phyloP scores from a whole-genome alignment of 2,329 filamentous ascomycete species.

The Fusarium paranaense region DNA sequence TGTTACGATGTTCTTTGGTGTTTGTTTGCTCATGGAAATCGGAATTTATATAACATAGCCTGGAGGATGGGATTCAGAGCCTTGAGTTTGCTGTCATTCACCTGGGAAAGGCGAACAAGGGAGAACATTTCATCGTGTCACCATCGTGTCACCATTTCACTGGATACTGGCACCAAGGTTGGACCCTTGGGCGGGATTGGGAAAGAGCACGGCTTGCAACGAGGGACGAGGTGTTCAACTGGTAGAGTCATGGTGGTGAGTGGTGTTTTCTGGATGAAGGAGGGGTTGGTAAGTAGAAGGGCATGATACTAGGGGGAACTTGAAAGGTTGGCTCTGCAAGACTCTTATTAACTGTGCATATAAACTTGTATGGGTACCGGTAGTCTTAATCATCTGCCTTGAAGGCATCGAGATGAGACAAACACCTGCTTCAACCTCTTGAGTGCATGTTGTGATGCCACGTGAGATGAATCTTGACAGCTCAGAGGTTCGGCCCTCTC shows the following conservation, averaged over 20 bases:
- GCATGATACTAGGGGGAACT: background rate
- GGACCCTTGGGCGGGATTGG: background rate
- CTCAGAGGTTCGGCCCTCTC: background rate
- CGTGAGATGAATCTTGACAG: background rate
- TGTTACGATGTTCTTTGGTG: background rate
- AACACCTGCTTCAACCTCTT: background rate
- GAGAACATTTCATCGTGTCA: conserved; percentile 23
- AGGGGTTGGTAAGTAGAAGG: background rate
- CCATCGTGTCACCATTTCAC: conserved; percentile 24
- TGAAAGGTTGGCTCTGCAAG: no score
- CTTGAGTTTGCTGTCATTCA: background rate
- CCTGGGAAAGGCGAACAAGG: background rate
- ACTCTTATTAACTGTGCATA: background rate
- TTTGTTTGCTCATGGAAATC: background rate
- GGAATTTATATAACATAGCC: conserved; percentile 1
- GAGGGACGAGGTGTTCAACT: background rate
- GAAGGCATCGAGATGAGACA: background rate
- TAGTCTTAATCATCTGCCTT: background rate
- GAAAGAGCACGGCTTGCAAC: background rate
- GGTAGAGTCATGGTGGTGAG: background rate
- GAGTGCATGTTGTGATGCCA: background rate
- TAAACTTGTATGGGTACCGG: background rate
- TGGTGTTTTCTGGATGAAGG: background rate
- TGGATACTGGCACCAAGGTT: background rate
- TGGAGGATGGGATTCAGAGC: background rate